Conservation (phyloP, 352 stramenopile species). For the Plasmopara muralis region DNA sequence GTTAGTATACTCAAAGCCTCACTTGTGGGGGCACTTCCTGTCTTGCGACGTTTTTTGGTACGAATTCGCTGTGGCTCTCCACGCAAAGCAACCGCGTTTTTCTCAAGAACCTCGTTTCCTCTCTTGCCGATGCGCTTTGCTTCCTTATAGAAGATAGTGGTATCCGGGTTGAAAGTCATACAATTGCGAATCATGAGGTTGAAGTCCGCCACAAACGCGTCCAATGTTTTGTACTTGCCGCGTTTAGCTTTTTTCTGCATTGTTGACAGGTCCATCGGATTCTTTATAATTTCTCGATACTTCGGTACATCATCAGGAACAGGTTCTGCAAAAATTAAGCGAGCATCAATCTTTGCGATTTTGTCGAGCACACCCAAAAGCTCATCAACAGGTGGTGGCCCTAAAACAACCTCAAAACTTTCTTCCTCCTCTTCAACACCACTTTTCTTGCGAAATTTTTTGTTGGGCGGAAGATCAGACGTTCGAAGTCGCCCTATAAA, state of each 20-base stretch:
- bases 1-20: constrained; percentile 70
- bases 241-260: constrained; percentile 75
- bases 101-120: constrained; percentile 73
- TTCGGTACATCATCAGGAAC: constrained; percentile 79
- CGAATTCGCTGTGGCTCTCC: constrained; percentile 69
- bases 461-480: constrained; percentile 63
- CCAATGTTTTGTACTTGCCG: constrained; percentile 77
- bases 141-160: constrained; percentile 86
- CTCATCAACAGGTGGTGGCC: constrained; percentile 62
- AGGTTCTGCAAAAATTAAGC: constrained; percentile 78
- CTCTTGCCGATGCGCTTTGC: constrained; percentile 79
- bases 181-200: constrained; percentile 86
- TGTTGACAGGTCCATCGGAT: constrained; percentile 82
- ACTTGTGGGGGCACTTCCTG: constrained; percentile 29
- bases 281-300: constrained; percentile 77
- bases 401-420: constrained; percentile 72
- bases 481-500: constrained; percentile 65
- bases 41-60: constrained; percentile 73
- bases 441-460: constrained; percentile 71
- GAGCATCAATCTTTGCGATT: constrained; percentile 66
- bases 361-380: constrained; percentile 71
- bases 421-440: constrained; percentile 69
- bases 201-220: constrained; percentile 74
- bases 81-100: constrained; percentile 49
- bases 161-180: constrained; percentile 80